Evolutionary conservation across 768 basidiomycete genomes (phyloP).

Genomic region (Gloeostereum incarnatum): DNA sequence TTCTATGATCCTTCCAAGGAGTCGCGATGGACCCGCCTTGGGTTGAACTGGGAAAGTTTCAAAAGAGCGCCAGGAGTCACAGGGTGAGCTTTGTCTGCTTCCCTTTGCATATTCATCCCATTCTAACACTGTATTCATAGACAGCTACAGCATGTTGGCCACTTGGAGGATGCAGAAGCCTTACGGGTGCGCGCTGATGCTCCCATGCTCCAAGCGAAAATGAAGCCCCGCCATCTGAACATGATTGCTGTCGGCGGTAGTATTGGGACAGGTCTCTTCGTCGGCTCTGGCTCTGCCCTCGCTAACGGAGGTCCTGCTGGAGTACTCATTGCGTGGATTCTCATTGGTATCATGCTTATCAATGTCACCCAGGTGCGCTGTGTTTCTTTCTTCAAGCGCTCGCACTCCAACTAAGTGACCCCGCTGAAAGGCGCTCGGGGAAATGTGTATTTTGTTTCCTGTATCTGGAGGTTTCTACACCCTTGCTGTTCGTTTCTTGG

Average conservation of each 20-base stretch:
- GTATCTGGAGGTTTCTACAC: conserved; percentile 41
- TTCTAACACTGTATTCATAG: conserved; percentile 12
- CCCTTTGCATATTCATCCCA: not conserved
- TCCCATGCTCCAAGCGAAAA: conserved; percentile 36
- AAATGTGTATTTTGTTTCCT: conserved; percentile 38
- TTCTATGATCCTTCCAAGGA: conserved; percentile 40
- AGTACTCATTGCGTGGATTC: conserved; percentile 31
- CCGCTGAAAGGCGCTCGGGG: conserved; percentile 27
- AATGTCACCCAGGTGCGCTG: conserved; percentile 31
- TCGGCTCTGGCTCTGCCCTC: conserved; percentile 32
- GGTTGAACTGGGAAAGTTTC: conserved; percentile 31
- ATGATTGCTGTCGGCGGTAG: conserved; percentile 40
- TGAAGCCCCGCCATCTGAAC: conserved; percentile 34
- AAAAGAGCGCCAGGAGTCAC: conserved; percentile 35
- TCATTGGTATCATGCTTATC: conserved; percentile 36
- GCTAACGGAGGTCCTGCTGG: conserved; percentile 29
- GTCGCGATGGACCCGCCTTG: conserved; percentile 30
- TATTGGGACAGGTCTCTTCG: conserved; percentile 38
- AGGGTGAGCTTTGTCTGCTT: conserved; percentile 19
- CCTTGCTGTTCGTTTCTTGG: conserved; percentile 32
- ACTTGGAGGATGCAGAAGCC: conserved; percentile 20
- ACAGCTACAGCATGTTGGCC: conserved; percentile 26
- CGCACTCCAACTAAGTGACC: not conserved
- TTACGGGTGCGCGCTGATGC: conserved; percentile 26
- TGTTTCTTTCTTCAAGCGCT: not conserved